Evolutionary conservation across 192 early-diverging fungal species (phyloP).

Genomic region (Backusella circina): DNA sequence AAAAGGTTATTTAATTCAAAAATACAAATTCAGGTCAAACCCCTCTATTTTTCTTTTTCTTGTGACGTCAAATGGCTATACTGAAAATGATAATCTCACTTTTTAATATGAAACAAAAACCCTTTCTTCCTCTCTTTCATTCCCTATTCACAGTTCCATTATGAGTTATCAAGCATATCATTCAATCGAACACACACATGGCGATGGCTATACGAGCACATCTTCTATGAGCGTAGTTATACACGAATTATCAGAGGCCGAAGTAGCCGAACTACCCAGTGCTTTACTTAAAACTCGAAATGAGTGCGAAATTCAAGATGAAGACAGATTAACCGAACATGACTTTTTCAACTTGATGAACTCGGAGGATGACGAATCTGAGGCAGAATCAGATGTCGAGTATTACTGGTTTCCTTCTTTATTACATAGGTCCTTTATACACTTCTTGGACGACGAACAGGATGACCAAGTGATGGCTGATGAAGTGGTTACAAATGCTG

Average conservation of each 20-base stretch:
- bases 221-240: neutral
- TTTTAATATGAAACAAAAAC: neutral
- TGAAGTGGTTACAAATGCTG: neutral
- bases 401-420: slow-evolving; percentile 17
- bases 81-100: neutral
- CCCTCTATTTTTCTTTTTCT: neutral
- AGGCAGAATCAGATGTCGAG: slow-evolving; percentile 11
- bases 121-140: neutral
- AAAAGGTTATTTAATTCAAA: neutral
- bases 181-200: neutral
- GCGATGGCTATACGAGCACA: neutral
- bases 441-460: neutral
- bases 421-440: neutral
- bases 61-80: neutral
- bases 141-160: neutral
- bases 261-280: neutral
- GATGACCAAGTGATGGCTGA: neutral
- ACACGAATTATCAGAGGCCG: slow-evolving; percentile 1
- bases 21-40: neutral
- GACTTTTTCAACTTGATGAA: neutral
- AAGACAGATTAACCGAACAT: neutral
- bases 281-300: neutral
- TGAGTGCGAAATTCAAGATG: neutral
- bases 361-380: neutral
- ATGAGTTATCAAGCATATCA: slow-evolving; percentile 12